A percentile compares a stretch with the other conserved stretches of the same genome.
Conservation (phyloP, 2,329 filamentous ascomycete species). For the Emmonsiellopsis sp. region DNA sequence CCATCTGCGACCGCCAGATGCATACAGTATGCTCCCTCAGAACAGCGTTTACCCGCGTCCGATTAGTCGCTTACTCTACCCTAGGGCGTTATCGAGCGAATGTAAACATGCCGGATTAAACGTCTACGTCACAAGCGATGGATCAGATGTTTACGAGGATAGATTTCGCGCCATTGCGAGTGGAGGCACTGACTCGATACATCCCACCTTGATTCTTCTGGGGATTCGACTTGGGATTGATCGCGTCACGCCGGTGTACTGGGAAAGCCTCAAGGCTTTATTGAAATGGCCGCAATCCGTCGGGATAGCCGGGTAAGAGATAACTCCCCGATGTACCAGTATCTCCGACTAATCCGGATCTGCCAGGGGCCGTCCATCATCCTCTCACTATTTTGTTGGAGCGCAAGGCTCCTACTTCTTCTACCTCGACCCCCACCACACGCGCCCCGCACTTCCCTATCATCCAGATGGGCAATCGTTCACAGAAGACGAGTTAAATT, state of each 20-base stretch:
- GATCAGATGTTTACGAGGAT: slow-evolving; percentile 88
- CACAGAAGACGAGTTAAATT: slow-evolving; percentile 62
- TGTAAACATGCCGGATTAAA: slow-evolving; percentile 54
- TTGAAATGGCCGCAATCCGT: slow-evolving; percentile 87
- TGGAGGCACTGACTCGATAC: slow-evolving; percentile 37
- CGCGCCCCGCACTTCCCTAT: slow-evolving; percentile 63
- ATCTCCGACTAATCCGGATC: neutral
- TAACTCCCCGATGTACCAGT: neutral
- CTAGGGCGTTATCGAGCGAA: slow-evolving; percentile 63
- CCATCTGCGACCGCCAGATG: slow-evolving; percentile 92
- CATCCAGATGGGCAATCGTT: slow-evolving; percentile 37
- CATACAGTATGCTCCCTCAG: slow-evolving; percentile 63
- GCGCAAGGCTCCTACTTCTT: slow-evolving; percentile 72
- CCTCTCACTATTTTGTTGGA: slow-evolving; percentile 70
- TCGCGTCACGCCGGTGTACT: slow-evolving; percentile 87
- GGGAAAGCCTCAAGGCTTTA: slow-evolving; percentile 78
- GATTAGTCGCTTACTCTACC: slow-evolving; percentile 1
- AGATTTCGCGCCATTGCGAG: slow-evolving; percentile 66
- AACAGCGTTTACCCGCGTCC: neutral
- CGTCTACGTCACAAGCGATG: slow-evolving; percentile 84
- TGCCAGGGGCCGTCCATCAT: slow-evolving; percentile 74
- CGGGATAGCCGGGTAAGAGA: slow-evolving; percentile 75
- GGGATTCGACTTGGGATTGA: slow-evolving; percentile 87
- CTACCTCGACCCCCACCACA: slow-evolving; percentile 90
- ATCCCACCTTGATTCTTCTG: slow-evolving; percentile 79